A percentile compares a stretch with the other conserved stretches of the same genome.
These are phyloP conservation scores for Paramecium bursaria DNA, from an alignment of 73 alveolate species.

Conservation along the genomic window DNA sequence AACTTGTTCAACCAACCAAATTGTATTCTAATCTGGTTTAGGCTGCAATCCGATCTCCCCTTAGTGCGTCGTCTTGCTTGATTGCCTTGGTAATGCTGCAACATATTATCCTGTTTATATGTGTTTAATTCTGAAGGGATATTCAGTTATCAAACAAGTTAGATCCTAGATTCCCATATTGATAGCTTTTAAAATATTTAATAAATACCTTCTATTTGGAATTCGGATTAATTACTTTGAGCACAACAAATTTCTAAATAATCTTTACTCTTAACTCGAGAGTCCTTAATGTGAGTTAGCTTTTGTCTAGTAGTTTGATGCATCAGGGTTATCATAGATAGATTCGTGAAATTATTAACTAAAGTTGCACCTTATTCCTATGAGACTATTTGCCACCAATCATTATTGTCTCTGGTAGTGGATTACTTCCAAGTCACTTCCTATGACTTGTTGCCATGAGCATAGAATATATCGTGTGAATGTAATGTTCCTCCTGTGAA, in stretches of 20 bases:
- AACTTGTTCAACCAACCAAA: constrained; percentile 47
- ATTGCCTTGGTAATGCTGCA: constrained; percentile 11
- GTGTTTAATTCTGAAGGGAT: constrained; percentile 52
- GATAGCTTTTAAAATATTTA: neutral
- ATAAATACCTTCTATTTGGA: constrained; percentile 9
- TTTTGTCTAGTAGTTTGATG: constrained; percentile 23
- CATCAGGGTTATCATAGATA: neutral
- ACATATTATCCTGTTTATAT: constrained; percentile 27
- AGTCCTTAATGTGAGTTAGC: constrained; percentile 30
- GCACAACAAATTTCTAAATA: constrained; percentile 30
- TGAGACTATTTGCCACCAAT: constrained; percentile 16
- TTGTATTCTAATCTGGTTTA: constrained; percentile 10
- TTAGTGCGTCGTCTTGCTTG: constrained; percentile 35
- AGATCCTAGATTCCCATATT: constrained; percentile 28
- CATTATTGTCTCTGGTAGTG: constrained; percentile 23
- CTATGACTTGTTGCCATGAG: constrained; percentile 42
- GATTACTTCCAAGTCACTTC: constrained; percentile 51
- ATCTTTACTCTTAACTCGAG: constrained; percentile 41
- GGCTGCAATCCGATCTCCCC: constrained; percentile 36
- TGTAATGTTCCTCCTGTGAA: constrained; percentile 52
- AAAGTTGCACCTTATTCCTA: neutral
- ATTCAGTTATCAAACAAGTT: neutral
- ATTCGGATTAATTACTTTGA: neutral
- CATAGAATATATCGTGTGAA: constrained; percentile 6
- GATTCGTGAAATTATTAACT: neutral